Conservation (phyloP, 179 eudicot species). For the Carnegiea gigantea region DNA sequence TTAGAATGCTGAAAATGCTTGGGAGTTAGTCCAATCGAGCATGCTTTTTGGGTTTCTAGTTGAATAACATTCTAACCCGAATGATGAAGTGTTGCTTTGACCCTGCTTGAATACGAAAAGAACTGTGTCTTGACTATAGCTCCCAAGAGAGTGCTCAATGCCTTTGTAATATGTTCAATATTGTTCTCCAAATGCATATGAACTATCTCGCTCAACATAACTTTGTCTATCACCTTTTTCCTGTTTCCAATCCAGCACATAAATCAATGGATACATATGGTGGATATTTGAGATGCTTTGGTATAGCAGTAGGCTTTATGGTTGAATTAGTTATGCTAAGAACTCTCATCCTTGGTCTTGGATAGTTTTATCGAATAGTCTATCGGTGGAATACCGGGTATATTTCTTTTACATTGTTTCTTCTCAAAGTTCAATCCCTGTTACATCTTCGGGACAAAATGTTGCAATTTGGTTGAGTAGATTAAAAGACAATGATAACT, state of each 20-base stretch:
- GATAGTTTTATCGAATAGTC: background rate
- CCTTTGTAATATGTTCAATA: background rate
- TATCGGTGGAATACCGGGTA: background rate
- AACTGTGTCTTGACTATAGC: background rate
- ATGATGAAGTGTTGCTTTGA: background rate
- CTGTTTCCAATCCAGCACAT: background rate
- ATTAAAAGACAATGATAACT: background rate
- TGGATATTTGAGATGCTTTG: background rate
- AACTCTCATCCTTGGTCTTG: background rate
- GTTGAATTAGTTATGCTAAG: background rate
- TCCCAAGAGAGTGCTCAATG: background rate
- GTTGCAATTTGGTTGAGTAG: background rate
- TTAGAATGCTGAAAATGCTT: constrained; percentile 5
- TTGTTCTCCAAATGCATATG: background rate
- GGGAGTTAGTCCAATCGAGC: background rate
- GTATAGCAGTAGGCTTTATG: background rate
- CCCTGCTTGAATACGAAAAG: background rate
- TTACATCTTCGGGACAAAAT: background rate
- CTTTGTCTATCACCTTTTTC: background rate
- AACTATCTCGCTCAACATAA: background rate
- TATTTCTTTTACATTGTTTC: background rate
- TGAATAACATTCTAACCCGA: background rate
- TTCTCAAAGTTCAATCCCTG: background rate
- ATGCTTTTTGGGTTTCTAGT: background rate
- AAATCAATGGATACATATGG: background rate